Evolutionary conservation across 2,329 filamentous ascomycete species (phyloP).

Genomic region (Madurella mycetomatis): DNA sequence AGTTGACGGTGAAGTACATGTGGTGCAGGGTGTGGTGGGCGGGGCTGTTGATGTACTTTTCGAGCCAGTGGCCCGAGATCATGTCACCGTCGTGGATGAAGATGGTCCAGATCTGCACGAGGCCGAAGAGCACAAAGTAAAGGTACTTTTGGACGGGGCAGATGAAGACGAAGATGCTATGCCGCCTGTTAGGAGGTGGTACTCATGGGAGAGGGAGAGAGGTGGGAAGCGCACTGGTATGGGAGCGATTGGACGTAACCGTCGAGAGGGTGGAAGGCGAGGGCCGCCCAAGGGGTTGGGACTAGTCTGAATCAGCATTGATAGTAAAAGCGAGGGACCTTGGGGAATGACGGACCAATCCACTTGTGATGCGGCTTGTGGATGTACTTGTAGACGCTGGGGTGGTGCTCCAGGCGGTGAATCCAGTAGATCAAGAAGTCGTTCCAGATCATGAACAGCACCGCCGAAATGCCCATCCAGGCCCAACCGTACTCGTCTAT

Average conservation of each 20-base stretch:
- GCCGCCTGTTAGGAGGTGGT: conserved; percentile 7
- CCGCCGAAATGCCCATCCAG: conserved; percentile 36
- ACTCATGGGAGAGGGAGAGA: not conserved
- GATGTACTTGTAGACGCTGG: conserved; percentile 43
- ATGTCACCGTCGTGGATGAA: conserved; percentile 48
- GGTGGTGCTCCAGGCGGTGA: conserved; percentile 43
- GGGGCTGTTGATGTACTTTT: conserved; percentile 45
- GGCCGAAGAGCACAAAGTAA: conserved; percentile 41
- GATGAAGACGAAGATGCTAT: conserved; percentile 40
- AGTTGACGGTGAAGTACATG: conserved; percentile 48
- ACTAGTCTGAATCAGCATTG: conserved; percentile 27
- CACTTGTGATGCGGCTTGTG: conserved; percentile 49
- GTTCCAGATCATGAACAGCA: conserved; percentile 44
- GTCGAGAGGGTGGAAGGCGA: conserved; percentile 45
- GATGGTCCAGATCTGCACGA: conserved; percentile 47
- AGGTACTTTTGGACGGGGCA: conserved; percentile 44
- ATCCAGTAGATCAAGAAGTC: conserved; percentile 46
- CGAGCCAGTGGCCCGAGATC: conserved; percentile 43
- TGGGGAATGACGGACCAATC: conserved; percentile 35
- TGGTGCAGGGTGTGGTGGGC: conserved; percentile 47
- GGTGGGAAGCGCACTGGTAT: conserved; percentile 37
- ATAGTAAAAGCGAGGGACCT: too few relatives aligned
- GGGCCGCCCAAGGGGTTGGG: conserved; percentile 43
- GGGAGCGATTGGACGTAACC: conserved; percentile 44
- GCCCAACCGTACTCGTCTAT: conserved; percentile 37